Base-by-base conservation (phyloP, 192 early-diverging fungal genomes). In the Phlyctochytrium arcticum region DNA sequence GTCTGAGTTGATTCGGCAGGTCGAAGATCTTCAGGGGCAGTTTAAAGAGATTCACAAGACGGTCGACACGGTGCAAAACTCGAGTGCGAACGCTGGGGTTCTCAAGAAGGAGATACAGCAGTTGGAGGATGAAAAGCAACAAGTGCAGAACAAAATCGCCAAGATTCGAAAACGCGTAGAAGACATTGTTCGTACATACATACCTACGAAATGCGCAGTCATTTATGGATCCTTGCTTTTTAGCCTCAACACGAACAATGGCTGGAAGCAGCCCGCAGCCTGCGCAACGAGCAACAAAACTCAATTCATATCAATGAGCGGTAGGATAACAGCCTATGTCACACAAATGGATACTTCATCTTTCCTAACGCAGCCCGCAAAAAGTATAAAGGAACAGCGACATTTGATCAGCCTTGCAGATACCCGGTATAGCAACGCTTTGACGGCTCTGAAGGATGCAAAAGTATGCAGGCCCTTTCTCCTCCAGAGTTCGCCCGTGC, bases 71-170 rank as follows among this genome's bases (percentile, higher is more conserved):
- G 50, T 83, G 12, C 66, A 69, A 12, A 34, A 72, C 12, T 66
- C 70, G 42, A 50, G 62, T 54, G 68, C 65, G 34, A 72, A 68
- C 53, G 71, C 81, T 6, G 67, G 68, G 3, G 51, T 63, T 19
- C 33, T 85, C 21, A 84, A 84, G 47, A 62, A 73, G 32, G 84
- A 85, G 62, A 85, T 85, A 36, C 79, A 81, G 66, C 75, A 80
- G 54, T 78, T 84, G 75, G 84, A 85, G 51, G 84, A 85, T 51
- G 84, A 85, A 62, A 85, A 85, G 67, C 81, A 84, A 68, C 84
- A 84, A 48, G 77, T 85, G 35, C 35, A 65, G 36, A 74, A 56
- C 50, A 85, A 84, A 39, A 77, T 85, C 29, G n/a, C 31, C 7
- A 72, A 74, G 26, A 67, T 84, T 37, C 60, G 68, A 50, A 80